Evolutionary conservation across 192 early-diverging fungal genomes (phyloP), one percentile per base, ranked within the genome.

Genomic region (Coemansia sp.): DNA sequence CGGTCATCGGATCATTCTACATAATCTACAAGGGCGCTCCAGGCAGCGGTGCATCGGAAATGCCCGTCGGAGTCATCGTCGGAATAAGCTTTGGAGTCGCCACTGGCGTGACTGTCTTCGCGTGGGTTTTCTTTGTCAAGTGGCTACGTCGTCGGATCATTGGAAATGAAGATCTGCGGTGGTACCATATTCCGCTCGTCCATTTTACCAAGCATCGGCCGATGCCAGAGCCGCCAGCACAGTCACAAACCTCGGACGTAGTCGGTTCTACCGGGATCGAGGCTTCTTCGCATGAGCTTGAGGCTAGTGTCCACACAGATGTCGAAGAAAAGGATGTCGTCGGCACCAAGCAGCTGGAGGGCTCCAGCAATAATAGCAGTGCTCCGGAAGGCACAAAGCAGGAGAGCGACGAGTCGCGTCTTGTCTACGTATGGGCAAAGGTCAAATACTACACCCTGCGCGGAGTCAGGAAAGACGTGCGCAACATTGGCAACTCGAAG

Each of bases 11-110:
- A 36, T 72, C 79, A 15, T 87, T 89, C 67, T 91, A 89, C 65
- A 83, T 91, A 48, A 84, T 91, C 48, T 86, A 81, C 82, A 91
- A 90, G 78, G 85, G 84, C 56, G 86, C 85, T 3, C 82, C 87
- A 1, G 74, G 82, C 33, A 60, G 62, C n/a, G 77, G 76, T 23
- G 68, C 75, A 3, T 60, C 72, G 36, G 57, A 61, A 17, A 55
- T 85, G 27, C 55, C 65, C 2, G 52, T 78, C 20, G 88, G 84
- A 22, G 65, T 72, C 34, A 68, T 84, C 36, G 66, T 90, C 55
- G 90, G 86, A 41, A 85, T 88, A 25, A 79, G 83, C 45, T 66
- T 87, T 56, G 89, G 87, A 65, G 72, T 89, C 28, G 84, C 78
- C 37, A 70, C 61, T n/a, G 61, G 59, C 3, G 80, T 87, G 60